Evolutionary conservation across 2,329 filamentous ascomycete species (phyloP).

Genomic region (Apiospora hydei): DNA sequence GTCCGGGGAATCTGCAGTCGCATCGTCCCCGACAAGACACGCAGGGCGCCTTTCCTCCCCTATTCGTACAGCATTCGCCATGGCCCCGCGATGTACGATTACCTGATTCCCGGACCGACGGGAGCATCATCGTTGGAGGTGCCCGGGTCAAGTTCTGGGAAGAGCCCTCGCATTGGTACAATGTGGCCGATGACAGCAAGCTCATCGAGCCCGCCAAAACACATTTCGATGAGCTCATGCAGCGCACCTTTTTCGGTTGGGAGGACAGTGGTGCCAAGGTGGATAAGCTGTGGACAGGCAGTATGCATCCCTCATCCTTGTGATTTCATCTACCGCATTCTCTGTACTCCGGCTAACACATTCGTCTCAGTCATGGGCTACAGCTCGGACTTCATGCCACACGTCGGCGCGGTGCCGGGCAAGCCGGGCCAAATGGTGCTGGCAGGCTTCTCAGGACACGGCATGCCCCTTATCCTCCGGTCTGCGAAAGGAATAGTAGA

Average conservation of each 20-base stretch:
- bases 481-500: slow-evolving; percentile 48
- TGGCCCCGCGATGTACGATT: slow-evolving; percentile 14
- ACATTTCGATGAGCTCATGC: slow-evolving; percentile 58
- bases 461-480: slow-evolving; percentile 56
- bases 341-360: neutral
- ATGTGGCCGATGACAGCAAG: slow-evolving; percentile 50
- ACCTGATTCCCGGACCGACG: slow-evolving; percentile 44
- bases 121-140: slow-evolving; percentile 49
- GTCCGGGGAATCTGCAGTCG: slow-evolving; percentile 39
- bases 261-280: slow-evolving; percentile 48
- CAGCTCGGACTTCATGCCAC: slow-evolving; percentile 50
- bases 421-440: slow-evolving; percentile 51
- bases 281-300: slow-evolving; percentile 41
- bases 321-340: neutral
- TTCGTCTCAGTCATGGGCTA: slow-evolving; percentile 48
- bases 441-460: slow-evolving; percentile 59
- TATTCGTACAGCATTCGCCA: slow-evolving; percentile 25
- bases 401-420: slow-evolving; percentile 52
- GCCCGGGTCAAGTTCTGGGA: slow-evolving; percentile 40
- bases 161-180: slow-evolving; percentile 50
- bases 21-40: neutral
- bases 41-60: neutral
- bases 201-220: slow-evolving; percentile 47
- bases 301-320: neutral
- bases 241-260: slow-evolving; percentile 56